A percentile compares a stretch with the other conserved stretches of the same genome.
Evolutionary conservation across 192 early-diverging fungal genomes (phyloP).

Genomic region (Coemansia sp.): DNA sequence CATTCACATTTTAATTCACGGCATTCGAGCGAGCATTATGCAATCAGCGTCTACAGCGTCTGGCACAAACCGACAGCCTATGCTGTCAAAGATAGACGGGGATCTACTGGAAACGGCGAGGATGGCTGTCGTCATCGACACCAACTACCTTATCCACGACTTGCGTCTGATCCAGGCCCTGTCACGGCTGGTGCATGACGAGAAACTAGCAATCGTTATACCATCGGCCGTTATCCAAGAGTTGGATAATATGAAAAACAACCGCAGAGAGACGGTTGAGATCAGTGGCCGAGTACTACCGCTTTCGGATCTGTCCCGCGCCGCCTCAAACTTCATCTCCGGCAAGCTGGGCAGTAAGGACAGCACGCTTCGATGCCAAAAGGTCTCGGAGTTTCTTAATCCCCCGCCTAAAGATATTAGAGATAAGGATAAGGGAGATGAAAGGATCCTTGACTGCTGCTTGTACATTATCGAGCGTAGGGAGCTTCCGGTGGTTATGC

Average conservation of each 20-base stretch:
- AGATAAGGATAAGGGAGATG: slow-evolving; percentile 25
- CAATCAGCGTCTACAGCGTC: not conserved
- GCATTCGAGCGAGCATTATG: not conserved
- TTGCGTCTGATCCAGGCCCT: slow-evolving; percentile 26
- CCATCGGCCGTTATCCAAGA: slow-evolving; percentile 49
- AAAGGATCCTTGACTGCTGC: slow-evolving; percentile 53
- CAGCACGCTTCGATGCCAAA: slow-evolving; percentile 42
- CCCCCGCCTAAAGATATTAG: too few species aligned
- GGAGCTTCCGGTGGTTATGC: slow-evolving; percentile 36
- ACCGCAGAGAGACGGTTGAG: not conserved
- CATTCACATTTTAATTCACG: not conserved
- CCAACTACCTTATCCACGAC: slow-evolving; percentile 48
- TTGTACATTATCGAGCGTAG: slow-evolving; percentile 38
- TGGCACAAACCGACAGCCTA: not conserved
- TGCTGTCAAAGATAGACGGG: not conserved
- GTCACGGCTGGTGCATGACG: slow-evolving; percentile 4
- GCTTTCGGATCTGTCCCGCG: slow-evolving; percentile 25
- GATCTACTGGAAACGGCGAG: slow-evolving; percentile 21
- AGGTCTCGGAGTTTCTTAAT: slow-evolving; percentile 39
- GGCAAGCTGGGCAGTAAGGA: slow-evolving; percentile 17
- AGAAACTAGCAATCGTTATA: slow-evolving; percentile 29
- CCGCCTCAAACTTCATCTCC: slow-evolving; percentile 42
- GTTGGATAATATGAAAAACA: slow-evolving; percentile 39
- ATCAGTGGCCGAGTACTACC: not conserved
- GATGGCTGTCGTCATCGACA: slow-evolving; percentile 42